Percentiles rank a stretch among this genome's conserved stretches.
Conservation (phyloP, 176 grass and related monocot species). For the Oryza meridionalis region DNA sequence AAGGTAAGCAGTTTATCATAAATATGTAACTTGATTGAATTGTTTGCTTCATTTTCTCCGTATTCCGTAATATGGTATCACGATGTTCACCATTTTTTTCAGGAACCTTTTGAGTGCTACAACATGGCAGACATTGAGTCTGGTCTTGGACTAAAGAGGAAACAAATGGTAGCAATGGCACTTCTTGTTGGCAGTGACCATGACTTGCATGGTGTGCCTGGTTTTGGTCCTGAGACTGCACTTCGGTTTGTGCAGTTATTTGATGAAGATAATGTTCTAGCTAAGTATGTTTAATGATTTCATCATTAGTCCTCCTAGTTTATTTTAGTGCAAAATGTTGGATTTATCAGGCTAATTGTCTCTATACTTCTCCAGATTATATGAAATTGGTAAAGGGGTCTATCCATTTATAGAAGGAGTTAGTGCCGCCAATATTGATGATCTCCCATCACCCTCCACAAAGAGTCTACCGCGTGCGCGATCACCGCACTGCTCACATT, state of each 20-base stretch:
- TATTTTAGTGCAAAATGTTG: not conserved
- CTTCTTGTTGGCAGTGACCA: slow-evolving; percentile 87
- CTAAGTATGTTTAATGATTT: slow-evolving; percentile 56
- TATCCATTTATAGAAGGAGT: slow-evolving; percentile 55
- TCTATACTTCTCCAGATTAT: slow-evolving; percentile 58
- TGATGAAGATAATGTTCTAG: slow-evolving; percentile 68
- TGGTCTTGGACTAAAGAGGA: slow-evolving; percentile 87
- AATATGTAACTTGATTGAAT: not conserved
- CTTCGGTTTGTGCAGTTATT: slow-evolving; percentile 77
- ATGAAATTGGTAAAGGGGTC: slow-evolving; percentile 66
- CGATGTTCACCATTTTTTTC: slow-evolving; percentile 29
- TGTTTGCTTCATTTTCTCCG: slow-evolving; percentile 7
- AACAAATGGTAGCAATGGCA: slow-evolving; percentile 90
- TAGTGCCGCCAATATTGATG: slow-evolving; percentile 43
- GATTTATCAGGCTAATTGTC: slow-evolving; percentile 6
- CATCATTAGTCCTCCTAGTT: slow-evolving; percentile 6
- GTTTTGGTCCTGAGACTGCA: slow-evolving; percentile 83
- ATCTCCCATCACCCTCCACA: slow-evolving; percentile 48
- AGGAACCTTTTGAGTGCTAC: slow-evolving; percentile 99
- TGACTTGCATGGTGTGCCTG: slow-evolving; percentile 75
- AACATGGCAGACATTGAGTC: slow-evolving; percentile 82
- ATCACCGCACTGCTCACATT: slow-evolving; percentile 71
- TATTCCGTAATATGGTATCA: not conserved
- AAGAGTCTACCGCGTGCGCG: slow-evolving; percentile 44
- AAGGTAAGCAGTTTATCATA: slow-evolving; percentile 54